Percentiles rank a stretch among this genome's conserved stretches.
Evolutionary conservation across 495 filamentous ascomycete genomes (phyloP).

Genomic region (Diplogelasinospora grovesii): DNA sequence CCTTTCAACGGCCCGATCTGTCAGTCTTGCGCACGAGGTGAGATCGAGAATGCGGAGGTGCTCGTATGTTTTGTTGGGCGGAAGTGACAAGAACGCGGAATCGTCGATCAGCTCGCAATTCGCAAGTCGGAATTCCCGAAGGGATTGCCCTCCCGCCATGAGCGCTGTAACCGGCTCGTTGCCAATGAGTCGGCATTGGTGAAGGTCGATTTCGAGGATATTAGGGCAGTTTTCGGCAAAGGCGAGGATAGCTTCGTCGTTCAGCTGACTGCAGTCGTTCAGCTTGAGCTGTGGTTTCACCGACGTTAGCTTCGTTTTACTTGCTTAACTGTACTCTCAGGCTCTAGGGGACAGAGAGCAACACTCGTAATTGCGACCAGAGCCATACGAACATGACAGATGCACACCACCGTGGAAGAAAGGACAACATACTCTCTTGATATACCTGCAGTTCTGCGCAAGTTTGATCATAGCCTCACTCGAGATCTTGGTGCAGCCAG

Average conservation of each 20-base stretch:
- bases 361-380: not conserved
- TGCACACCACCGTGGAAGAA: not conserved
- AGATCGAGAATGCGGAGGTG: slow-evolving; percentile 90
- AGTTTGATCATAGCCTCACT: slow-evolving; percentile 79
- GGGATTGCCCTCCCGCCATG: slow-evolving; percentile 64
- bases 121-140: slow-evolving; percentile 82
- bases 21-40: slow-evolving; percentile 75
- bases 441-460: slow-evolving; percentile 72
- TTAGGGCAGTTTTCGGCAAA: slow-evolving; percentile 85
- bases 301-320: slow-evolving; percentile 17
- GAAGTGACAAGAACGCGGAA: slow-evolving; percentile 76
- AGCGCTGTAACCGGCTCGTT: slow-evolving; percentile 75
- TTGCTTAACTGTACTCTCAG: slow-evolving; percentile 1
- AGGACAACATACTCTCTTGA: slow-evolving; percentile 68
- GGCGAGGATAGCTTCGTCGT: slow-evolving; percentile 69
- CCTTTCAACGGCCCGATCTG: slow-evolving; percentile 77
- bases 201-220: slow-evolving; percentile 92
- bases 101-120: slow-evolving; percentile 80
- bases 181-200: slow-evolving; percentile 73
- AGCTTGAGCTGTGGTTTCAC: slow-evolving; percentile 69
- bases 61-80: slow-evolving; percentile 62
- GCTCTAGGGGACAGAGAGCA: not conserved
- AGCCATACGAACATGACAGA: not conserved
- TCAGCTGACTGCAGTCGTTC: slow-evolving; percentile 76
- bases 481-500: slow-evolving; percentile 74